Evolutionary conservation across 139 green algal species (phyloP).

Genomic region (Haematococcus sp.): DNA sequence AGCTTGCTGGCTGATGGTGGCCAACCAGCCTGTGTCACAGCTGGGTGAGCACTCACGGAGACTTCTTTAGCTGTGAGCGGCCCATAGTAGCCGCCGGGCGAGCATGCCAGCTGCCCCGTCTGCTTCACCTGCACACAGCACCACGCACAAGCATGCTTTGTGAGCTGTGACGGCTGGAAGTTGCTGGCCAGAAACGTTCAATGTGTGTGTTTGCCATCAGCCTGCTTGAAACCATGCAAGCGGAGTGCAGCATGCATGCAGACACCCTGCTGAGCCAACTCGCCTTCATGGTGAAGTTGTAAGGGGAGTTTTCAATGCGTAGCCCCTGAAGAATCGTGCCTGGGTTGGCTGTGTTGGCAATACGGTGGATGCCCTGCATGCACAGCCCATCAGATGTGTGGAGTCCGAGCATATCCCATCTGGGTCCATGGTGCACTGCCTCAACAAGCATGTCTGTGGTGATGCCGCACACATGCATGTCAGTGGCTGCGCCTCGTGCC

Average conservation of each 20-base stretch:
- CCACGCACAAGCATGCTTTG: too few species aligned
- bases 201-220: too few species aligned
- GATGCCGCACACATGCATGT: too few species aligned
- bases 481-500: too few species aligned
- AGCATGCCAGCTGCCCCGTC: slow-evolving; percentile 54
- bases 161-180: neutral
- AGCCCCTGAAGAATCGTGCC: slow-evolving; percentile 90
- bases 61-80: slow-evolving; percentile 58
- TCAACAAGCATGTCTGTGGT: too few species aligned
- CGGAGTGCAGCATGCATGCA: neutral
- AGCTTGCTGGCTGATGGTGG: too few species aligned
- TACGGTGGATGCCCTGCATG: slow-evolving; percentile 57
- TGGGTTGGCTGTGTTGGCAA: slow-evolving; percentile 77
- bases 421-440: too few species aligned
- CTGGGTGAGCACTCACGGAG: slow-evolving; percentile 44
- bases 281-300: slow-evolving; percentile 89
- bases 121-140: slow-evolving; percentile 37
- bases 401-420: too few species aligned
- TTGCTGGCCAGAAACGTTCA: too few species aligned
- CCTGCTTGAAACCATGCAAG: neutral
- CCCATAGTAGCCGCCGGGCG: slow-evolving; percentile 44
- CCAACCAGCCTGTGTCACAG: too few species aligned
- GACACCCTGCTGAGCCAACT: neutral
- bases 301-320: slow-evolving; percentile 86
- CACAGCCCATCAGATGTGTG: too few species aligned